Percentiles rank a stretch among this genome's conserved stretches.
These are phyloP conservation scores for Neurospora africana DNA, from an alignment of 495 filamentous ascomycete species.

Conservation along the genomic window DNA sequence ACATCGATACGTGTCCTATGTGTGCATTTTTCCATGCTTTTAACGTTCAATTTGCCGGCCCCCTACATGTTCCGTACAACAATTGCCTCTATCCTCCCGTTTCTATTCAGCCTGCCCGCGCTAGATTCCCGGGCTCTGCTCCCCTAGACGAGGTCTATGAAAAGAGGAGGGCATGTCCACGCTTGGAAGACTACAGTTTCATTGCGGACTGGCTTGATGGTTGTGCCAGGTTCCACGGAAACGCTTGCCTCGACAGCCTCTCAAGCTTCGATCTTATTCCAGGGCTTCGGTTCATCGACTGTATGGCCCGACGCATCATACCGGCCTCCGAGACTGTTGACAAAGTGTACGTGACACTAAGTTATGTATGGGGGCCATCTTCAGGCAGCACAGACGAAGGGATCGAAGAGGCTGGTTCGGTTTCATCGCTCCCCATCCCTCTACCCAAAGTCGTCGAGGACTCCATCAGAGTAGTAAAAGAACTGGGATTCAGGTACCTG, in stretches of 20 bases:
- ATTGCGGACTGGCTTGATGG: neutral
- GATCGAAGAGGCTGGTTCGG: neutral
- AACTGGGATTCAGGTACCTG: slow-evolving; percentile 16
- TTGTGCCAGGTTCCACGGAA: neutral
- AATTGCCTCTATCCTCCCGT: no score
- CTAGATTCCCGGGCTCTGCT: no score
- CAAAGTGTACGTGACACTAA: neutral
- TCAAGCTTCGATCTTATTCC: rapidly evolving
- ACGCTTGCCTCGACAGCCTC: neutral
- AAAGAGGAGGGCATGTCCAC: no score
- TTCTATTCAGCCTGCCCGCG: no score
- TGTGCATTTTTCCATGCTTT: neutral
- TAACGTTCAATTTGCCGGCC: no score
- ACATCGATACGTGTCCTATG: neutral
- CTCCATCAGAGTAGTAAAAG: slow-evolving; percentile 13
- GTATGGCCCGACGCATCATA: neutral
- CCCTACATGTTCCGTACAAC: no score
- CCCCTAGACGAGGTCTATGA: no score
- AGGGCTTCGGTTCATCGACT: neutral
- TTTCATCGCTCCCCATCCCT: neutral
- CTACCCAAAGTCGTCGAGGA: slow-evolving; percentile 14
- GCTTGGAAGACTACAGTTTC: neutral
- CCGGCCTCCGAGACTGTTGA: neutral
- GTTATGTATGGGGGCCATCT: neutral
- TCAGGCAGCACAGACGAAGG: neutral